Conservation (phyloP, 768 basidiomycete genomes). For the Boletus sp. region DNA sequence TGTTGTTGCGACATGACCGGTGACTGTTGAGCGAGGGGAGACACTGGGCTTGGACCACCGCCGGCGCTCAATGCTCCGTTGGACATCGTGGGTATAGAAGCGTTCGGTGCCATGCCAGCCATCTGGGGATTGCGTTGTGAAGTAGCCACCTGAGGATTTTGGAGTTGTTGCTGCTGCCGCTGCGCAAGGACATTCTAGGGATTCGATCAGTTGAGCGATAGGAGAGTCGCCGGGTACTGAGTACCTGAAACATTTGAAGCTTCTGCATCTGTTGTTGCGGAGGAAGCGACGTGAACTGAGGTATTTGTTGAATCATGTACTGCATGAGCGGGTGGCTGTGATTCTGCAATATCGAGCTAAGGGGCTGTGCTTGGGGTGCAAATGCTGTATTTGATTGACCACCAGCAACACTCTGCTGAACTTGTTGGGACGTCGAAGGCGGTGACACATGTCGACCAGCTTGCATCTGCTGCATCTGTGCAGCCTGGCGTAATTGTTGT, state of each 20-base stretch:
- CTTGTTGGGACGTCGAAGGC: constrained; percentile 26
- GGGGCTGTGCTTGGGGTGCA: constrained; percentile 40
- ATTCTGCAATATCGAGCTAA: constrained; percentile 48
- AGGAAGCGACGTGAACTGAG: constrained; percentile 52
- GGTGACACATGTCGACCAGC: constrained; percentile 43
- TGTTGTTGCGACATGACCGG: constrained; percentile 29
- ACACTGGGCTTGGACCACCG: constrained; percentile 29
- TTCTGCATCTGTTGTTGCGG: constrained; percentile 57
- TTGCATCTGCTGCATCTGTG: constrained; percentile 35
- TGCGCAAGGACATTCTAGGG: constrained; percentile 17
- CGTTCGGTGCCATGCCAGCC: constrained; percentile 29
- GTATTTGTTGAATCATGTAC: constrained; percentile 49
- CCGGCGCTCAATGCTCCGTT: constrained; percentile 23
- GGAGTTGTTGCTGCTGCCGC: constrained; percentile 33
- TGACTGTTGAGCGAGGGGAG: constrained; percentile 28
- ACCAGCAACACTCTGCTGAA: constrained; percentile 14
- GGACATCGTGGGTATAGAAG: constrained; percentile 24
- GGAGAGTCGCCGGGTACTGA: constrained; percentile 3
- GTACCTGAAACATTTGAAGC: constrained; percentile 51
- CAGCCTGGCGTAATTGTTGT: constrained; percentile 33
- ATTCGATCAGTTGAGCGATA: constrained; percentile 7
- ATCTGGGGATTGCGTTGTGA: constrained; percentile 30
- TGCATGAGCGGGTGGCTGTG: constrained; percentile 57
- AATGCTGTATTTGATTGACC: constrained; percentile 21
- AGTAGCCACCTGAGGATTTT: constrained; percentile 21